Percentiles rank a stretch among this genome's conserved stretches.
Conservation (phyloP, 495 filamentous ascomycete species). For the Bacidia gigantensis region DNA sequence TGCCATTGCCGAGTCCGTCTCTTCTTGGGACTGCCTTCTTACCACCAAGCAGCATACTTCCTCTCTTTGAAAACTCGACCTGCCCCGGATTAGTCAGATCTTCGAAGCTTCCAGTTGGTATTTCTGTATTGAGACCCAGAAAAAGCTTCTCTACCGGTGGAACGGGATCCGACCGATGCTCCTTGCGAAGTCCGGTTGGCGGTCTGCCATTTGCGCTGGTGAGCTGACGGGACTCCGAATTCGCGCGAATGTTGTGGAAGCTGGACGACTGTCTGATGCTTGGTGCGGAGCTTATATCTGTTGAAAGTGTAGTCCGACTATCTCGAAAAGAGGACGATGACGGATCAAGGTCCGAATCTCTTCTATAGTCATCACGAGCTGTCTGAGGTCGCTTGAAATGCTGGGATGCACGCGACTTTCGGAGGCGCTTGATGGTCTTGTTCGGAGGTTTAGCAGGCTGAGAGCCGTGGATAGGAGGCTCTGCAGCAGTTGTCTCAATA, state of each 20-base stretch:
- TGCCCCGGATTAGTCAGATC: slow-evolving; percentile 34
- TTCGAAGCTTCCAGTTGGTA: slow-evolving; percentile 40
- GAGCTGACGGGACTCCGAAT: slow-evolving; percentile 15
- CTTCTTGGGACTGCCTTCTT: slow-evolving; percentile 28
- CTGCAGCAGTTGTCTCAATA: slow-evolving; percentile 38
- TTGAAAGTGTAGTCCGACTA: slow-evolving; percentile 33
- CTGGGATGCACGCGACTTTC: slow-evolving; percentile 14
- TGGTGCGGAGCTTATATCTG: slow-evolving; percentile 23
- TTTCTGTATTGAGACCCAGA: slow-evolving; percentile 40
- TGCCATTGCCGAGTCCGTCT: slow-evolving; percentile 10
- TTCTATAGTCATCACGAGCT: slow-evolving; percentile 23
- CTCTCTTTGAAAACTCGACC: slow-evolving; percentile 45
- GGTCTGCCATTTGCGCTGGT: slow-evolving; percentile 15
- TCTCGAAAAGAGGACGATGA: slow-evolving; percentile 23
- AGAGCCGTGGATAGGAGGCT: slow-evolving; percentile 40
- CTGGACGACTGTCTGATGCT: slow-evolving; percentile 15
- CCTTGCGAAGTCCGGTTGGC: not conserved
- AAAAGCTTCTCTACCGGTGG: slow-evolving; percentile 27
- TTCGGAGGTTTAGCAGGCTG: slow-evolving; percentile 20
- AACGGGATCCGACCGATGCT: slow-evolving; percentile 1
- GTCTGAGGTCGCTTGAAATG: slow-evolving; percentile 6
- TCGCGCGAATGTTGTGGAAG: slow-evolving; percentile 12
- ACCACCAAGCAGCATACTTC: slow-evolving; percentile 31
- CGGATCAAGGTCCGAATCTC: slow-evolving; percentile 43
- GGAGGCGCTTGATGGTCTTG: slow-evolving; percentile 15